These are phyloP conservation scores for Backusella circina DNA, from an alignment of 192 early-diverging fungal species.

Conservation along the genomic window DNA sequence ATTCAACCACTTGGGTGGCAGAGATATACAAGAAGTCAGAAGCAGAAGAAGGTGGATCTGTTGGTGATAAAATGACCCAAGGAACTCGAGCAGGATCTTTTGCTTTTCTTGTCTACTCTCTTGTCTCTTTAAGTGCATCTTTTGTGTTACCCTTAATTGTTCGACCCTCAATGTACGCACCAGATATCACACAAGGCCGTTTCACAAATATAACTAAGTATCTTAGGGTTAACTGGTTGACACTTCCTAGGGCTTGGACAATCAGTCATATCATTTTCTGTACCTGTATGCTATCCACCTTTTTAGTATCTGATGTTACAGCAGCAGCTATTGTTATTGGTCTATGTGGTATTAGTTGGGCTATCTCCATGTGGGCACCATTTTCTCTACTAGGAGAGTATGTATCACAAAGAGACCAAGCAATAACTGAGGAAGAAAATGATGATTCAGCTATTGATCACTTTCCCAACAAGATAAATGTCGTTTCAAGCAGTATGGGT, in stretches of 20 bases:
- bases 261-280: constrained; percentile 66
- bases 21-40: constrained; percentile 39
- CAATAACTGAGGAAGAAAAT: neutral
- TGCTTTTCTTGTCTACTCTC: constrained; percentile 78
- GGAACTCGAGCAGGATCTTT: constrained; percentile 82
- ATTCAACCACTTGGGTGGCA: constrained; percentile 61
- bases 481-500: neutral
- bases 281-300: constrained; percentile 66
- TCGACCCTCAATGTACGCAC: constrained; percentile 1
- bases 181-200: neutral
- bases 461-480: neutral
- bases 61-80: constrained; percentile 17
- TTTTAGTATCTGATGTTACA: constrained; percentile 44
- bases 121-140: constrained; percentile 66
- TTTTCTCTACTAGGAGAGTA: constrained; percentile 87
- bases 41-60: constrained; percentile 5
- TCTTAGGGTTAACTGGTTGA: constrained; percentile 19
- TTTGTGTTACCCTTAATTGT: constrained; percentile 45
- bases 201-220: neutral
- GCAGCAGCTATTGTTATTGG: constrained; percentile 70
- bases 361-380: constrained; percentile 87
- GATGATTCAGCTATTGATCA: neutral
- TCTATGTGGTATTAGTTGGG: constrained; percentile 80
- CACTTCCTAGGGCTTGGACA: constrained; percentile 61
- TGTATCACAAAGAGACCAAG: constrained; percentile 40